phyloP scores from a whole-genome alignment of 805 yeast genomes.

The Starmerella cellae region DNA sequence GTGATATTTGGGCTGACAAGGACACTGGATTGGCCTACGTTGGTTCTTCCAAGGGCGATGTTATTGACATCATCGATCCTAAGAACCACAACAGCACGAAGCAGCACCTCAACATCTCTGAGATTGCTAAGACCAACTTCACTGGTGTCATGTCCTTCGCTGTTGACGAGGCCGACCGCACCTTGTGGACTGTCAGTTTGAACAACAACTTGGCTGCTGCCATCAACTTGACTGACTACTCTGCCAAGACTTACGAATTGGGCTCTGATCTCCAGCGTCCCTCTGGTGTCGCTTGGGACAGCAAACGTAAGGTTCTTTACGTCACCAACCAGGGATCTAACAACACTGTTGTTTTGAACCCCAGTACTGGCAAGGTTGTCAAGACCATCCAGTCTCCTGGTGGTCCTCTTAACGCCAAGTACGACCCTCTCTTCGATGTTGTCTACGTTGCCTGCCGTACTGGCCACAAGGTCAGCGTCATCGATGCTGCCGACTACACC shows the following conservation, averaged over 20 bases:
- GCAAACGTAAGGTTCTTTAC: slow-evolving; percentile 9
- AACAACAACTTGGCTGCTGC: slow-evolving; percentile 6
- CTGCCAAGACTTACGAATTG: slow-evolving; percentile 6
- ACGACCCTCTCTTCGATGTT: slow-evolving; percentile 12
- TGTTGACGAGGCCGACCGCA: slow-evolving; percentile 2
- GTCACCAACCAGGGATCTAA: slow-evolving; percentile 12
- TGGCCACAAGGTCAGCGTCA: slow-evolving; percentile 8
- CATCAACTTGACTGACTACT: slow-evolving; percentile 6
- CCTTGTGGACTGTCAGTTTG: slow-evolving; percentile 13
- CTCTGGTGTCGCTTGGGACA: slow-evolving; percentile 12
- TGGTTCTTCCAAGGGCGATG: slow-evolving; percentile 1
- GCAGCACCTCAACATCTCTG: slow-evolving; percentile 1
- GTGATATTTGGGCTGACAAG: slow-evolving; percentile 11
- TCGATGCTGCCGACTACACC: slow-evolving; percentile 10
- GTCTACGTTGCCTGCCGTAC: slow-evolving; percentile 13
- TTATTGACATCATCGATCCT: slow-evolving; percentile 6
- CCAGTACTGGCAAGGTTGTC: slow-evolving; percentile 2
- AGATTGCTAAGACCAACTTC: slow-evolving; percentile 3
- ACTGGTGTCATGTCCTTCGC: slow-evolving; percentile 9
- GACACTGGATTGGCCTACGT: slow-evolving; percentile 5
- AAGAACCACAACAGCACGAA: not conserved
- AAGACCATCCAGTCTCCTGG: slow-evolving; percentile 2
- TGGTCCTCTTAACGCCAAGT: slow-evolving; percentile 11
- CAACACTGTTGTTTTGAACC: slow-evolving; percentile 11
- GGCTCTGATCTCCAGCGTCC: slow-evolving; percentile 7